Evolutionary conservation across 495 filamentous ascomycete genomes (phyloP).

Genomic region (Aspergillus haitiensis): DNA sequence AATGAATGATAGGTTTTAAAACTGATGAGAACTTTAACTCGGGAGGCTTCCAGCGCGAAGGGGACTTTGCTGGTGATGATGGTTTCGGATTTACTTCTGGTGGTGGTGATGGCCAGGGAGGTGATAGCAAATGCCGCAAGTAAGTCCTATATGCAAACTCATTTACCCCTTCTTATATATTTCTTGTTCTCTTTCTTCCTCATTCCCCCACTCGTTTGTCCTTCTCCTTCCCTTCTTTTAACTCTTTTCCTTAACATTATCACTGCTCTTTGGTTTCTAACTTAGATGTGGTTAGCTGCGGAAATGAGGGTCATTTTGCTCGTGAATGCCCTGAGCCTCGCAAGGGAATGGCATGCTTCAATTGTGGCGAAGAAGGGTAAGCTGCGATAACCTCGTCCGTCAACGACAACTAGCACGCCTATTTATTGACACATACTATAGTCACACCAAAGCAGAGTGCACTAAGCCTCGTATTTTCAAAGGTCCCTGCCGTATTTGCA

Average conservation of each 20-base stretch:
- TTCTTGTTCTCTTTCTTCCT: slow-evolving; percentile 4
- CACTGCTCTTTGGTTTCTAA: not conserved
- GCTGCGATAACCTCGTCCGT: slow-evolving; percentile 1
- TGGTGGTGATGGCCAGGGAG: slow-evolving; percentile 19
- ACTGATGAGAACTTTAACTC: slow-evolving; percentile 24
- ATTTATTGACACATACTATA: slow-evolving; percentile 26
- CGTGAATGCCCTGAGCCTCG: slow-evolving; percentile 57
- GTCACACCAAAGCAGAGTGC: slow-evolving; percentile 68
- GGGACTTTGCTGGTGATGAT: slow-evolving; percentile 7
- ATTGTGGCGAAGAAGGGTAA: slow-evolving; percentile 74
- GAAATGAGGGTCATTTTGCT: slow-evolving; percentile 54
- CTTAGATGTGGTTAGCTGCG: slow-evolving; percentile 47
- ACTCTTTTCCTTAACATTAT: too few relatives aligned
- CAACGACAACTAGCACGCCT: not conserved
- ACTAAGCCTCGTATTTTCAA: slow-evolving; percentile 65
- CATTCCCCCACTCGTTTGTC: too few relatives aligned
- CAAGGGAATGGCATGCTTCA: slow-evolving; percentile 65
- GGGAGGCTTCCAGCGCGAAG: slow-evolving; percentile 13
- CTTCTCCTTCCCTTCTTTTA: too few relatives aligned
- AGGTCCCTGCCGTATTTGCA: slow-evolving; percentile 70
- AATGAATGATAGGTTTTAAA: slow-evolving; percentile 2
- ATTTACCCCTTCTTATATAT: not conserved
- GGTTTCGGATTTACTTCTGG: slow-evolving; percentile 16
- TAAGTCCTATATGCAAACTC: slow-evolving; percentile 28
- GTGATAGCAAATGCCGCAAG: slow-evolving; percentile 47